Evolutionary conservation across 371 early-diverging fungal genomes (phyloP).

Genomic region (Circinella minor): DNA sequence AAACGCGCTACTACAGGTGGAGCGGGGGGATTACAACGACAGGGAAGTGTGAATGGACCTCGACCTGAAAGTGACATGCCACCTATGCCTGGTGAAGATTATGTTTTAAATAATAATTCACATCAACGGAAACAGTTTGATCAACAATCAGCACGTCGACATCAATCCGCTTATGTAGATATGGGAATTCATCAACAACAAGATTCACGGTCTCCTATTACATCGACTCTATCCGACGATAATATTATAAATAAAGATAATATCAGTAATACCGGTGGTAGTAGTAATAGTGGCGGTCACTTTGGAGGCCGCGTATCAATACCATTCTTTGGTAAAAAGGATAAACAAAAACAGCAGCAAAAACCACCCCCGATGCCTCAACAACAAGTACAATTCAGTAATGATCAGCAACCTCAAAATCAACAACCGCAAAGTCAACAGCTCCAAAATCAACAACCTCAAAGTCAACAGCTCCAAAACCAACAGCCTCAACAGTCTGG

Average conservation of each 20-base stretch:
- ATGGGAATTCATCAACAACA: slow-evolving; percentile 11
- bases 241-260: background rate
- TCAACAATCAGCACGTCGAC: background rate
- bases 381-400: slow-evolving; percentile 7
- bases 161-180: background rate
- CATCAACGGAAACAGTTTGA: background rate
- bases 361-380: slow-evolving; percentile 4
- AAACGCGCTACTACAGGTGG: slow-evolving; percentile 5
- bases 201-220: background rate
- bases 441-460: too few species aligned
- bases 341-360: slow-evolving; percentile 10
- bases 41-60: slow-evolving; percentile 20
- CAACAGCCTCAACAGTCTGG: slow-evolving; percentile 5
- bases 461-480: background rate
- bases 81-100: slow-evolving; percentile 14
- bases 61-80: slow-evolving; percentile 14
- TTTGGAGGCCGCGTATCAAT: slow-evolving; percentile 17
- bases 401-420: background rate
- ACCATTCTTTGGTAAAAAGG: slow-evolving; percentile 27
- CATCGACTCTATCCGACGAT: background rate
- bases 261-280: too few species aligned
- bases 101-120: slow-evolving; percentile 7
- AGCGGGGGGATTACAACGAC: slow-evolving; percentile 5
- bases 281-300: background rate
- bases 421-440: too few species aligned